Conservation (phyloP, 495 filamentous ascomycete genomes). For the Podospora sp. region DNA sequence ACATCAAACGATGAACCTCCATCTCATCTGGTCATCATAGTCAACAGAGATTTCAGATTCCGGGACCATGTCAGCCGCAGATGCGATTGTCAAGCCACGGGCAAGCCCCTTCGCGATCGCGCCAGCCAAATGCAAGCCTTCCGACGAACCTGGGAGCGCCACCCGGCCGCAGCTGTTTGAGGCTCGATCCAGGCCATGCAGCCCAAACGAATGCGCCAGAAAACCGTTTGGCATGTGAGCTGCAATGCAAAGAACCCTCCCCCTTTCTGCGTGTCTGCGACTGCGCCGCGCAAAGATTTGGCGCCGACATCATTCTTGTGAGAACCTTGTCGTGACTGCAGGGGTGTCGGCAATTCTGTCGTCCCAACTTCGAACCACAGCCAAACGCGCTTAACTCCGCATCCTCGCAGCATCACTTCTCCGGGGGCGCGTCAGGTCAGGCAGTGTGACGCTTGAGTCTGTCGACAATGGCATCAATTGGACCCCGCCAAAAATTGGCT, state of each 20-base stretch:
- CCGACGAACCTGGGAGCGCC: conserved; percentile 6
- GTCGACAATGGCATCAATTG: background rate
- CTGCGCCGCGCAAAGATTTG: background rate
- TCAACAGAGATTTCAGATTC: background rate
- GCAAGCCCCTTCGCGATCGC: background rate
- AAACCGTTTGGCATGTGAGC: background rate
- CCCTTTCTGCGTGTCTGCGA: background rate
- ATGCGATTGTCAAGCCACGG: background rate
- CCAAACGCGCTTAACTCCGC: background rate
- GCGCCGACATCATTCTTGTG: background rate
- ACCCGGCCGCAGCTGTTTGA: conserved; percentile 1
- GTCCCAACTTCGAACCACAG: background rate
- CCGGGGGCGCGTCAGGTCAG: background rate
- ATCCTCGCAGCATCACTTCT: background rate
- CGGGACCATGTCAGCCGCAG: background rate
- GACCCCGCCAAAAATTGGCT: background rate
- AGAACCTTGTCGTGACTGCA: background rate
- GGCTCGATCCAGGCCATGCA: background rate
- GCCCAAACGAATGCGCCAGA: background rate
- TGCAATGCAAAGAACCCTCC: background rate
- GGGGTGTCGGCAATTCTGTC: background rate
- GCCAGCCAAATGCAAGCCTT: background rate
- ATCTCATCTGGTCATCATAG: background rate
- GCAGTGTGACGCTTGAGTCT: background rate
- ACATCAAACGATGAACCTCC: background rate